Percentiles rank a stretch among this genome's conserved stretches.
These are phyloP conservation scores for Lachancea cidri DNA, from an alignment of 805 yeast species.

Conservation along the genomic window DNA sequence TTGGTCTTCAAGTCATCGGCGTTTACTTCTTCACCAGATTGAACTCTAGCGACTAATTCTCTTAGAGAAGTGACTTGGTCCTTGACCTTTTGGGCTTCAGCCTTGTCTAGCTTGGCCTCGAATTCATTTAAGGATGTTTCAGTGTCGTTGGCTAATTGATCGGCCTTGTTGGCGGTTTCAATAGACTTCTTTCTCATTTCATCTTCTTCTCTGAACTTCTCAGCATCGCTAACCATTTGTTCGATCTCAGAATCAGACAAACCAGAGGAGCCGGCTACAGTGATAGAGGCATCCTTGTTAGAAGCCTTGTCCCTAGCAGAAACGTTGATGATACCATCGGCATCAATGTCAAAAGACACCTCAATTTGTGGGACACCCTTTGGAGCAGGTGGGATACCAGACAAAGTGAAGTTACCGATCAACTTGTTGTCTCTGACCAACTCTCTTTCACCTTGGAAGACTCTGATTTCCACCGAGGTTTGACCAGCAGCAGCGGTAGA, in stretches of 20 bases:
- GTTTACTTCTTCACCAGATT: conserved; percentile 52
- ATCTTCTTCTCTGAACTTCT: conserved; percentile 82
- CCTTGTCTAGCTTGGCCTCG: conserved; percentile 50
- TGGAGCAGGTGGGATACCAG: conserved; percentile 86
- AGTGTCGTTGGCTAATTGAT: conserved; percentile 77
- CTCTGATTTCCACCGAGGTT: conserved; percentile 95
- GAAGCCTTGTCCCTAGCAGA: conserved; percentile 91
- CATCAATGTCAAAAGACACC: conserved; percentile 93
- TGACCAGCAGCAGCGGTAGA: conserved; percentile 96
- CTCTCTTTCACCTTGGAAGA: conserved; percentile 99
- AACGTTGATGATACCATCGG: conserved; percentile 96
- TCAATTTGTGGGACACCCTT: conserved; percentile 81
- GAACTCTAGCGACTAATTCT: conserved; percentile 62
- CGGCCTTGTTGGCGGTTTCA: conserved; percentile 74
- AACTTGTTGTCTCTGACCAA: conserved; percentile 96
- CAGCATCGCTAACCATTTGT: conserved; percentile 87
- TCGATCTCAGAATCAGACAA: conserved; percentile 85
- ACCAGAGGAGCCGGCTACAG: conserved; percentile 95
- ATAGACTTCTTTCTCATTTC: conserved; percentile 79
- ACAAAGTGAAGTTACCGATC: conserved; percentile 92
- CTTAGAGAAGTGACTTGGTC: conserved; percentile 53
- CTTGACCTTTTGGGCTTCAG: conserved; percentile 43
- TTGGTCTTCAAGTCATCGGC: conserved; percentile 59
- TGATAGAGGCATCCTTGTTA: conserved; percentile 89
- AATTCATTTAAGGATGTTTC: conserved; percentile 79